Base-by-base conservation (phyloP, 257 asterid species). In the Fraxinus cuspidata region DNA sequence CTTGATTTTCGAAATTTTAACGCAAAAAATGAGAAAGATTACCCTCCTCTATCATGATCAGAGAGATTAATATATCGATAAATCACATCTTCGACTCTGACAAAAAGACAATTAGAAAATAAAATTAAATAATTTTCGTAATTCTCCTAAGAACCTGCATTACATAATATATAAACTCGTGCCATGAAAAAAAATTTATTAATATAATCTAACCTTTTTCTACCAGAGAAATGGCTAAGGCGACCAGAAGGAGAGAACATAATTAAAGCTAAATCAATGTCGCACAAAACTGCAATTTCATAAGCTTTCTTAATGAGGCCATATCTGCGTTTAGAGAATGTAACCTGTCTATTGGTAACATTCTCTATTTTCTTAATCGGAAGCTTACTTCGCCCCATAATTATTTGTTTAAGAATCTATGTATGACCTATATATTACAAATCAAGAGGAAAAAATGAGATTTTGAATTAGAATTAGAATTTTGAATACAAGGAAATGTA, bases 291-390 rank as follows among this genome's bases (percentile, higher is more conserved):
- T 0, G 97, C 92, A 2, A 92, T 87, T 75, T 92, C 97, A 28
- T 92, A 92, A 51, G 97, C 97, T 68, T 92, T 92, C 60, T 92
- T 92, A 0, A 92, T 90, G 78, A 92, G 87, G 0, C 97, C 97
- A 79, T 90, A 90, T 80, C 97, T 86, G 4, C 97, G 91, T 84
- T 92, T 92, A n/a, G 97, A 92, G 83, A 90, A 92, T 0, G 97
- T 92, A 38, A 90, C 97, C 72, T 92, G 97, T 34, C 91, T 84
- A 42, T 90, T 92, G 0, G 94, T 92, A 25, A 90, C 90, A 82
- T 92, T 90, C 51, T 90, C 94, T 21, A 92, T 92, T 87, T 87
- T 92, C 88, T 89, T 88, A 58, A 92, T 92, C 0, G 97, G 97
- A 76, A 92, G 92, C 83, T 92, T 92, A 47, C 91, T 91, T 44